Evolutionary conservation across 179 eudicot species (phyloP), one percentile per base, ranked within the genome.

Genomic region (Pouteria campechiana): DNA sequence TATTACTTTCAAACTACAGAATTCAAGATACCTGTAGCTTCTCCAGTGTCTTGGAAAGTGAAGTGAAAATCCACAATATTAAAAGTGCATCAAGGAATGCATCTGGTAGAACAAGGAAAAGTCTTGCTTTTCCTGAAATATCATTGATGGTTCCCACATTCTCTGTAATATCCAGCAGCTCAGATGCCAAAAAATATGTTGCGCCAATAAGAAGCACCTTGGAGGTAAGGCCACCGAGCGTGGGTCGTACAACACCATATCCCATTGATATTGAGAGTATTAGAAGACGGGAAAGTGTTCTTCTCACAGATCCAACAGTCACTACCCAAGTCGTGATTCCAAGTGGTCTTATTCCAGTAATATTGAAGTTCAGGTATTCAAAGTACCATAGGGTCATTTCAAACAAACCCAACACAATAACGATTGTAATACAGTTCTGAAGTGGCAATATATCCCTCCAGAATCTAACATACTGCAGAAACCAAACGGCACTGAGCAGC

Each of bases 171-270:
- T 79, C 78, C 15, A 92, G 84, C 67, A 87, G 64, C 54, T 82
- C 92, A 53, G 99, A 57, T 22, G 92, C 90, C 54, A 92, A 44
- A 56, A 92, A 87, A 44, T 87, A 92, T 37, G 96, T 86, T 27
- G 64, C 25, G 37, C 99, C 99, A 69, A 92, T 53, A 51, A 92
- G 88, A 60, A 87, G 39, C 58, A 86, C 94, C 66, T 92, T 86
- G 12, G 80, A 70, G 51, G 96, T 87, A 47, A 92, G 78, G 23
- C 99, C 99, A 33, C 99, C 99, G 43, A 92, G 94, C 40, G 99
- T 92, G 31, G 99, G 99, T 27, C 99, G 87, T 44, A 92, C 94
- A 48, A 92, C 96, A 25, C 99, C 99, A 59, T 81, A 92, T 18
- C 99, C 99, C 96, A 87, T 92, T 13, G 99, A 75, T 56, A 92